These are phyloP conservation scores for Cercospora citrullina DNA, from an alignment of 2,329 filamentous ascomycete genomes.

Conservation along the genomic window DNA sequence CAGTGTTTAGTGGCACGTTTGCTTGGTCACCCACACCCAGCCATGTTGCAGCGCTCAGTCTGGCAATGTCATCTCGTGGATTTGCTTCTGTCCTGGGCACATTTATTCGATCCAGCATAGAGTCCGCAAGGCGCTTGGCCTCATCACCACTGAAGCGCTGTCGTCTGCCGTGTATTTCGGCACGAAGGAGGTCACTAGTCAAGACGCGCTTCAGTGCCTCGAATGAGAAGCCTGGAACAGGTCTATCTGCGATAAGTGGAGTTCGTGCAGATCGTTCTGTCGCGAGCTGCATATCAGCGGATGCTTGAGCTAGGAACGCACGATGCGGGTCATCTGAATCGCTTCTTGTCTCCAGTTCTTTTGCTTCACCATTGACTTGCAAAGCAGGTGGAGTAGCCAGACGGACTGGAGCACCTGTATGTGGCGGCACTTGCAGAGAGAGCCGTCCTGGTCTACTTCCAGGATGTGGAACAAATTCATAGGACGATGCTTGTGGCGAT, in stretches of 20 bases:
- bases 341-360: conserved; percentile 29
- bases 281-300: background rate
- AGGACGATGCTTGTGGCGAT: conserved; percentile 59
- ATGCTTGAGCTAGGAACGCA: background rate
- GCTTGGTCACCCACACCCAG: conserved; percentile 40
- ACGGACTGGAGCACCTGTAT: conserved; percentile 60
- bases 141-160: conserved; percentile 47
- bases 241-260: background rate
- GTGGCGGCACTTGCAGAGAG: conserved; percentile 64
- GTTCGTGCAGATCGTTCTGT: background rate
- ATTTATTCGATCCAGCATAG: conserved; percentile 44
- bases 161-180: conserved; percentile 44
- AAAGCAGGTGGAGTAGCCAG: conserved; percentile 62
- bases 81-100: conserved; percentile 38
- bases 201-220: conserved; percentile 50
- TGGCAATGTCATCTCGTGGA: conserved; percentile 40
- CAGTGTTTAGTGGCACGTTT: conserved; percentile 42
- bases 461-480: conserved; percentile 24
- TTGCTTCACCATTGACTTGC: conserved; percentile 54
- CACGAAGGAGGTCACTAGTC: conserved; percentile 50
- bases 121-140: conserved; percentile 49
- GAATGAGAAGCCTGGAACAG: conserved; percentile 34
- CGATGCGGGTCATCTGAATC: conserved; percentile 26
- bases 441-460: conserved; percentile 52
- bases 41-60: conserved; percentile 47